Evolutionary conservation across 306 rosid species (phyloP).

Genomic region (Crotalaria pallida): DNA sequence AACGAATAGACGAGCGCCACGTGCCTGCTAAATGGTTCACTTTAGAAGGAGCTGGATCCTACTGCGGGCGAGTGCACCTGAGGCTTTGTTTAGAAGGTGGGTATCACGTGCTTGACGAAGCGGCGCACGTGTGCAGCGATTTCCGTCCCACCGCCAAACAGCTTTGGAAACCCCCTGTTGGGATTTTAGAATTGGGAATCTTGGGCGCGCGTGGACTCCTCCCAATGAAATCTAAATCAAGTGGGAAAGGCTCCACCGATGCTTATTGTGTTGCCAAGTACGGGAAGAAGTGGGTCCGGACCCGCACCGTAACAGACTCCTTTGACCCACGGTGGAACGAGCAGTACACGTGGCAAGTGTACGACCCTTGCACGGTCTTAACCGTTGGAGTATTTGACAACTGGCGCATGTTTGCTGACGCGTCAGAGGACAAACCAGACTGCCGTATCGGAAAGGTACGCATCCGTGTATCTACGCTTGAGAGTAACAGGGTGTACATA

Average conservation of each 20-base stretch:
- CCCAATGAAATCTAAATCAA: slow-evolving; percentile 64
- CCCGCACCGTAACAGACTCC: slow-evolving; percentile 66
- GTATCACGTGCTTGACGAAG: slow-evolving; percentile 96
- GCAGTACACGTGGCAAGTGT: slow-evolving; percentile 91
- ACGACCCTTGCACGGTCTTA: slow-evolving; percentile 76
- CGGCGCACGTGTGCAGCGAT: slow-evolving; percentile 96
- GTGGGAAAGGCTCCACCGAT: slow-evolving; percentile 64
- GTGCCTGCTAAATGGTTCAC: slow-evolving; percentile 79
- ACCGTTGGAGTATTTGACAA: slow-evolving; percentile 77
- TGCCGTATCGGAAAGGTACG: slow-evolving; percentile 69
- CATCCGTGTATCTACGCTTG: slow-evolving; percentile 80
- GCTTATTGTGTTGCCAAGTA: slow-evolving; percentile 86
- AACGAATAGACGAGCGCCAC: slow-evolving; percentile 79
- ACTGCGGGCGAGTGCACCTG: slow-evolving; percentile 70
- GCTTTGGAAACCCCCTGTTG: slow-evolving; percentile 79
- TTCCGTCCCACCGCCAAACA: slow-evolving; percentile 93
- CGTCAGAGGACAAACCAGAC: slow-evolving; percentile 33
- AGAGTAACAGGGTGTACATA: slow-evolving; percentile 74
- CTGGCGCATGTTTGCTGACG: slow-evolving; percentile 48
- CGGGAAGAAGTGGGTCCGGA: slow-evolving; percentile 85
- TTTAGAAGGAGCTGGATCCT: slow-evolving; percentile 42
- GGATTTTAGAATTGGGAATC: slow-evolving; percentile 87
- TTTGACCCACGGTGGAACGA: slow-evolving; percentile 92
- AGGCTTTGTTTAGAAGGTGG: slow-evolving; percentile 89
- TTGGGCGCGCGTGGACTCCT: slow-evolving; percentile 77